These are phyloP conservation scores for Aureobasidium uvarum DNA, from an alignment of 2,329 filamentous ascomycete genomes.

Conservation along the genomic window DNA sequence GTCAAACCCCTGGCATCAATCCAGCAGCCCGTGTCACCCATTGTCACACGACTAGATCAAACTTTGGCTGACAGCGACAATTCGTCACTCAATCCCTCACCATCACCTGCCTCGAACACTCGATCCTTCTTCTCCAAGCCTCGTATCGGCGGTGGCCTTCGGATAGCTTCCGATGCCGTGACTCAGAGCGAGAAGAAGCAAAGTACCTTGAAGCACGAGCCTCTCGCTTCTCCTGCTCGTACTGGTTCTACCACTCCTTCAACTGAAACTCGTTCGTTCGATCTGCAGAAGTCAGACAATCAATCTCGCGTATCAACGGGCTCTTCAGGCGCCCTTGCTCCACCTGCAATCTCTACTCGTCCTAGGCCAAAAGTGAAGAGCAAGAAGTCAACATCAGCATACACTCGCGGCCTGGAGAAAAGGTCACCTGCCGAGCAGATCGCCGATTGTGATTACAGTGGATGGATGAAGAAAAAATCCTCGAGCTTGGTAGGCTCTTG, in stretches of 20 bases:
- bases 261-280: conserved; percentile 48
- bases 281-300: conserved; percentile 38
- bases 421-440: conserved; percentile 81
- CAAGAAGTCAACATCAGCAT: conserved; percentile 95
- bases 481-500: conserved; percentile 95
- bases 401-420: conserved; percentile 80
- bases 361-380: conserved; percentile 44
- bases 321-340: conserved; percentile 41
- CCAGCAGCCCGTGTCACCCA: conserved; percentile 49
- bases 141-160: conserved; percentile 64
- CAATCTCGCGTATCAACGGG: conserved; percentile 47
- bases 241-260: conserved; percentile 72
- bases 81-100: conserved; percentile 50
- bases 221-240: conserved; percentile 63
- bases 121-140: conserved; percentile 42
- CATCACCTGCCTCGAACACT: conserved; percentile 41
- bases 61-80: conserved; percentile 47
- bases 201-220: conserved; percentile 47
- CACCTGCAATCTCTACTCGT: conserved; percentile 34
- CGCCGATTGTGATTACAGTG: conserved; percentile 82
- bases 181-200: conserved; percentile 55
- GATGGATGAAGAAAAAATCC: conserved; percentile 99
- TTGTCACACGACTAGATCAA: conserved; percentile 58
- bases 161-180: conserved; percentile 76
- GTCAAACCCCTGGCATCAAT: conserved; percentile 42